Percentiles rank a stretch among this genome's conserved stretches.
phyloP scores from a whole-genome alignment of 805 yeast genomes.

The Saturnispora saitoi region DNA sequence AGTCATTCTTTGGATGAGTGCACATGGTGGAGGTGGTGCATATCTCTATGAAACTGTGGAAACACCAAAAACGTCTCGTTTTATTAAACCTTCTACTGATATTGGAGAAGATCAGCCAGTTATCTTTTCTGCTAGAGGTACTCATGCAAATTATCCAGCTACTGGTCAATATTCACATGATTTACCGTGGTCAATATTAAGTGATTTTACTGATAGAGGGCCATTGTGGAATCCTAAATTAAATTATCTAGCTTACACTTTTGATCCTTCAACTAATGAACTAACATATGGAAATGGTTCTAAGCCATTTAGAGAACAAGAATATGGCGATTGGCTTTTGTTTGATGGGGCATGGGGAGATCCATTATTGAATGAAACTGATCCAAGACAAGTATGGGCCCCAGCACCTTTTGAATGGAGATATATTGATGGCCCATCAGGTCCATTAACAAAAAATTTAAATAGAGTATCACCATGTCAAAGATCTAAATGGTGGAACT shows the following conservation, averaged over 20 bases:
- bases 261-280: conserved; percentile 31
- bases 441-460: conserved; percentile 77
- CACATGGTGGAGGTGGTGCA: conserved; percentile 96
- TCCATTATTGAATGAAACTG: conserved; percentile 50
- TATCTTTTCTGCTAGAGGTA: conserved; percentile 86
- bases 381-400: conserved; percentile 78
- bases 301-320: conserved; percentile 42
- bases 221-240: conserved; percentile 89
- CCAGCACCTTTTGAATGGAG: conserved; percentile 84
- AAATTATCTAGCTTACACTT: conserved; percentile 76
- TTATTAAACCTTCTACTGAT: conserved; percentile 15
- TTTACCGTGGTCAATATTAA: conserved; percentile 80
- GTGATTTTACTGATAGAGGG: conserved; percentile 93
- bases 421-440: conserved; percentile 87
- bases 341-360: conserved; percentile 92
- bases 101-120: conserved; percentile 46
- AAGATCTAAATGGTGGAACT: conserved; percentile 86
- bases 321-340: conserved; percentile 68
- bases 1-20: conserved; percentile 87
- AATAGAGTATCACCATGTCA: conserved; percentile 69
- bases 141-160: conserved; percentile 95
- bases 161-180: conserved; percentile 96
- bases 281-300: conserved; percentile 41
- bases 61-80: conserved; percentile 32
- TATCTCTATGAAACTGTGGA: conserved; percentile 72